Evolutionary conservation across 2,329 filamentous ascomycete species (phyloP).

Genomic region (Monilinia vaccinii-corymbosi): DNA sequence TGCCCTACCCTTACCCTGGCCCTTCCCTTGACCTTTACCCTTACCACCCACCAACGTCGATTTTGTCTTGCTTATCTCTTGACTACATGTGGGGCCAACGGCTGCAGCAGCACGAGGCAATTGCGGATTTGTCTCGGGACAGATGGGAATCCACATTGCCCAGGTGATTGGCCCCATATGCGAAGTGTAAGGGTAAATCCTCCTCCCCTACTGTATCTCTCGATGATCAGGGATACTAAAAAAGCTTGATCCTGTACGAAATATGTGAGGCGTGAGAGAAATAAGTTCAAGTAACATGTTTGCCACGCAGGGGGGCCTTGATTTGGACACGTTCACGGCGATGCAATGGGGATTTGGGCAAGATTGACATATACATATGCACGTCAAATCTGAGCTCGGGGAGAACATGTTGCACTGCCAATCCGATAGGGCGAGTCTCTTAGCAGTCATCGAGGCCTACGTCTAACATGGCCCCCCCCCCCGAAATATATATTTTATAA

Average conservation of each 20-base stretch:
- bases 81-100: neutral
- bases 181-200: neutral
- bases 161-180: neutral
- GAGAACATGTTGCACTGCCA: neutral
- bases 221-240: neutral
- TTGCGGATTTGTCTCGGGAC: neutral
- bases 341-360: neutral
- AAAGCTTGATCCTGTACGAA: neutral
- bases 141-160: neutral
- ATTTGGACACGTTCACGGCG: neutral
- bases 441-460: neutral
- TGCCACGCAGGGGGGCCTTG: slow-evolving; percentile 1
- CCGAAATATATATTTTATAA: too few relatives aligned
- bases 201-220: neutral
- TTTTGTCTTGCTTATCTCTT: slow-evolving; percentile 6
- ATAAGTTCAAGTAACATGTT: slow-evolving; percentile 1
- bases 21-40: too few relatives aligned
- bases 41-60: slow-evolving; percentile 1
- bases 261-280: neutral
- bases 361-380: slow-evolving; percentile 6
- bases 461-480: too few relatives aligned
- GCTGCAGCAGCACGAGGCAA: neutral
- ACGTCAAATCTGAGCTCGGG: slow-evolving; percentile 3
- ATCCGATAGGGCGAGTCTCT: neutral
- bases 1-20: too few relatives aligned